Evolutionary conservation across 2,329 filamentous ascomycete genomes (phyloP).

Genomic region (Stachybotrys elegans): DNA sequence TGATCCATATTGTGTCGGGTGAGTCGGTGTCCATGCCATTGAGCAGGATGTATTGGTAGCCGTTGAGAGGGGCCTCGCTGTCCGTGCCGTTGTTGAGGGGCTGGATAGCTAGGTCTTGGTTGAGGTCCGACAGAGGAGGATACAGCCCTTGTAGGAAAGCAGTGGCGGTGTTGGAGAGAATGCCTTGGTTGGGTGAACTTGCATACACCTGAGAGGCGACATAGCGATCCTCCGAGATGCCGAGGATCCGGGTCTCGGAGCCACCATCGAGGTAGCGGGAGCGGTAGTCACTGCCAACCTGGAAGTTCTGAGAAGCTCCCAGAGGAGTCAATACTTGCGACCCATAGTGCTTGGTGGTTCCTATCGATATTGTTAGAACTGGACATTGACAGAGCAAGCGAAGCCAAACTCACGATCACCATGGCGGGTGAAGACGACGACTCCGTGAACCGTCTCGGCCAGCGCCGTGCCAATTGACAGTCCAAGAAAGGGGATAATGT

Average conservation of each 20-base stretch:
- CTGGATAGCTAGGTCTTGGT: conserved; percentile 18
- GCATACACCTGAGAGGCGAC: conserved; percentile 25
- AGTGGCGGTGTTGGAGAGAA: conserved; percentile 28
- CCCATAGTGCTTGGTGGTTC: conserved; percentile 28
- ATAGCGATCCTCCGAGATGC: conserved; percentile 26
- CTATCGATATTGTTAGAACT: conserved; percentile 11
- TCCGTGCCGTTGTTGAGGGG: conserved; percentile 25
- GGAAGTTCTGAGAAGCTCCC: conserved; percentile 26
- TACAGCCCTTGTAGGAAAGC: conserved; percentile 30
- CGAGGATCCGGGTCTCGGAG: conserved; percentile 22
- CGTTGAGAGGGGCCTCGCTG: conserved; percentile 21
- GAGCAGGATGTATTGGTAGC: conserved; percentile 29
- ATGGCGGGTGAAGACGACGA: conserved; percentile 27
- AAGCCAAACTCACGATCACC: conserved; percentile 24
- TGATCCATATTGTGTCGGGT: conserved; percentile 31
- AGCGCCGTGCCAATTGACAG: too few relatives aligned
- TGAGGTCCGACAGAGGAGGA: conserved; percentile 21
- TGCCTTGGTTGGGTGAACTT: conserved; percentile 24
- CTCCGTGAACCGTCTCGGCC: conserved; percentile 28
- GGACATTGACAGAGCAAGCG: not conserved
- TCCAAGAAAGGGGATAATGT: too few relatives aligned
- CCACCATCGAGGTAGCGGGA: conserved; percentile 16
- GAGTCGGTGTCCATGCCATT: conserved; percentile 23
- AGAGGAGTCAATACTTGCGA: conserved; percentile 25
- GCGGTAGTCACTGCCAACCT: conserved; percentile 19